Evolutionary conservation across 768 basidiomycete genomes (phyloP), one percentile per base, ranked within the genome.

Genomic region (Scleroderma citrinum): DNA sequence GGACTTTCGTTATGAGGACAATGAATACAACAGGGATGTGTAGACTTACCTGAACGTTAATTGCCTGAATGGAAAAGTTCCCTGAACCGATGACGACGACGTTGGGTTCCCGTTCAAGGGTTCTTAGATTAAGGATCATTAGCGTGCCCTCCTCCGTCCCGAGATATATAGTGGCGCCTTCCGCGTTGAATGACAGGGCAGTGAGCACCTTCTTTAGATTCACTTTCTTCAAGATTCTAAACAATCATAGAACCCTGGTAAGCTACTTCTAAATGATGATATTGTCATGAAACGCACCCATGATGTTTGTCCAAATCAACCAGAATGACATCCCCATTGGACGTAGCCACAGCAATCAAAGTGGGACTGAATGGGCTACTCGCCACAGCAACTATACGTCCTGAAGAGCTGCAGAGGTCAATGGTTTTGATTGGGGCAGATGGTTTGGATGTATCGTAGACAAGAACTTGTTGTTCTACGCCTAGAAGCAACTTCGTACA

Each of bases 311-410:
- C 85, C 20, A 90, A 59, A 59, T 90, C 87, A 43, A 88, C 65
- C 7, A 88, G 71, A 3, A 65, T 71, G 11, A 89, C 71, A 37
- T 69, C 66, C 1, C 85, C 85, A 4, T 65, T 69, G 12, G 74
- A 69, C 36, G 75, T 82, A 1, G 76, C 78, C 37, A 76, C 74
- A 2, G 82, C 81, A 21, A 84, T 71, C 30, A 89, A 67, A 2
- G 82, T 83, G 68, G 83, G 87, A 66, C 85, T 87, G 63, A 87
- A 88, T 7, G 87, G 85, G 53, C 85, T 87, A 52, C 77, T 80
- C 7, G 78, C 71, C 8, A 87, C 62, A 12, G 74, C 75, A 4
- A 77, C 63, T 20, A 88, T 74, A n/a, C 76, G 64, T 7, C 80
- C 81, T 0, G 66, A 57, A 3, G 58, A 53, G 16, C 65, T 78